Conservation (phyloP, 805 yeast species). For the Pichia nanzhaoensis region DNA sequence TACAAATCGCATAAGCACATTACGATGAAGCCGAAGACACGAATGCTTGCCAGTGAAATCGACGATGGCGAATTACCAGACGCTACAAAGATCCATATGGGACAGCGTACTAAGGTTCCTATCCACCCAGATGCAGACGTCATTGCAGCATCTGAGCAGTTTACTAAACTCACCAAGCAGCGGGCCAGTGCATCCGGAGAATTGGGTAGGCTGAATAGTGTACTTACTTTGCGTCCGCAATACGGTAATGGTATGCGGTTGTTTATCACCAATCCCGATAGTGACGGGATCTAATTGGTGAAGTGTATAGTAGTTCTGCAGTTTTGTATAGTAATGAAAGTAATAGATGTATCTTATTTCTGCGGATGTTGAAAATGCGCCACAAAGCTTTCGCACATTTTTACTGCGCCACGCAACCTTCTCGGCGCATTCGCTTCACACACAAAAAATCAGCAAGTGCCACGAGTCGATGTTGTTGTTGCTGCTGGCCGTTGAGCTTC, state of each 20-base stretch:
- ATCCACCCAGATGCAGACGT: conserved; percentile 30
- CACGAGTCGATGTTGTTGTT: too few species aligned
- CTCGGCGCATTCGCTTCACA: too few species aligned
- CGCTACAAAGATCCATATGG: conserved; percentile 26
- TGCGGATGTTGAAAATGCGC: too few species aligned
- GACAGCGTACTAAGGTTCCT: conserved; percentile 25
- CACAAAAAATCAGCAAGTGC: too few species aligned
- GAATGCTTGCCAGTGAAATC: conserved; percentile 69
- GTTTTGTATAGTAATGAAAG: neutral
- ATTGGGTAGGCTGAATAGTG: conserved; percentile 31
- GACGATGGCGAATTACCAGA: conserved; percentile 52
- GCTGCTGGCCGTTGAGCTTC: too few species aligned
- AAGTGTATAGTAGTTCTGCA: neutral
- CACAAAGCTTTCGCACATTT: neutral
- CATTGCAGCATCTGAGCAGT: conserved; percentile 27
- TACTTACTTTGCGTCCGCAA: conserved; percentile 17
- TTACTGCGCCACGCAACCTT: neutral
- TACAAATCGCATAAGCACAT: conserved; percentile 47
- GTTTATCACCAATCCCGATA: conserved; percentile 54
- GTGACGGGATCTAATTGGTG: conserved; percentile 34
- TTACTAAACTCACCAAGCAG: conserved; percentile 20
- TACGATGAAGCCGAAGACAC: conserved; percentile 53
- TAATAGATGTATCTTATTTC: too few species aligned
- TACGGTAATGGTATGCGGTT: conserved; percentile 22
- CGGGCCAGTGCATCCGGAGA: conserved; percentile 12